Percentiles rank a stretch among this genome's conserved stretches.
Evolutionary conservation across 164 flowering plant species (phyloP).

Genomic region (Amborella trichopoda): DNA sequence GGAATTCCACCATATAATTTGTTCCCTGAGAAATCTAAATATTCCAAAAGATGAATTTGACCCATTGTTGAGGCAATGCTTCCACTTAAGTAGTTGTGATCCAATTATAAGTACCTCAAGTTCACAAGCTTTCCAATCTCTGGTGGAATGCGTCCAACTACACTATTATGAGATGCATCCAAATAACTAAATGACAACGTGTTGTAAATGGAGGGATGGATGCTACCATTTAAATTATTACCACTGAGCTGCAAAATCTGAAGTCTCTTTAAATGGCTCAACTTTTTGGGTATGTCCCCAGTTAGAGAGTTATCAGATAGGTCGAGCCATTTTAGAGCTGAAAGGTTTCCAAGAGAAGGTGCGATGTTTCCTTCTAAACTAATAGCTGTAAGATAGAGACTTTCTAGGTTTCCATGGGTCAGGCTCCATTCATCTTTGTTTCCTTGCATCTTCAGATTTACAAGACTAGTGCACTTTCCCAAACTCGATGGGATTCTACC

Average conservation of each 20-base stretch:
- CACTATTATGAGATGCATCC: neutral
- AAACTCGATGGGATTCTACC: constrained; percentile 19
- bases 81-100: constrained; percentile 2
- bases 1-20: constrained; percentile 21
- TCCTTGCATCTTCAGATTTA: neutral
- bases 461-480: constrained; percentile 10
- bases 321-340: neutral
- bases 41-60: constrained; percentile 13
- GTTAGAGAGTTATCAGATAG: neutral
- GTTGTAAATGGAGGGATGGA: constrained; percentile 1
- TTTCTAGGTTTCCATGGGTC: neutral
- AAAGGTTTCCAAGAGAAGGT: constrained; percentile 11
- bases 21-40: constrained; percentile 11
- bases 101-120: constrained; percentile 1
- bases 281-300: constrained; percentile 1
- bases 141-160: constrained; percentile 11
- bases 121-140: constrained; percentile 15
- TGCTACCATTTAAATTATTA: neutral
- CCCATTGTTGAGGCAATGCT: neutral
- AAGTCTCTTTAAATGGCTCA: neutral
- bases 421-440: constrained; percentile 1
- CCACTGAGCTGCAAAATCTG: neutral
- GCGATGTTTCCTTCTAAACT: constrained; percentile 14
- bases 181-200: neutral
- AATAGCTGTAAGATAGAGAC: constrained; percentile 2